A percentile compares a stretch with the other conserved stretches of the same genome.
Evolutionary conservation across 2,329 filamentous ascomycete species (phyloP).

Genomic region (Fusarium sp.): DNA sequence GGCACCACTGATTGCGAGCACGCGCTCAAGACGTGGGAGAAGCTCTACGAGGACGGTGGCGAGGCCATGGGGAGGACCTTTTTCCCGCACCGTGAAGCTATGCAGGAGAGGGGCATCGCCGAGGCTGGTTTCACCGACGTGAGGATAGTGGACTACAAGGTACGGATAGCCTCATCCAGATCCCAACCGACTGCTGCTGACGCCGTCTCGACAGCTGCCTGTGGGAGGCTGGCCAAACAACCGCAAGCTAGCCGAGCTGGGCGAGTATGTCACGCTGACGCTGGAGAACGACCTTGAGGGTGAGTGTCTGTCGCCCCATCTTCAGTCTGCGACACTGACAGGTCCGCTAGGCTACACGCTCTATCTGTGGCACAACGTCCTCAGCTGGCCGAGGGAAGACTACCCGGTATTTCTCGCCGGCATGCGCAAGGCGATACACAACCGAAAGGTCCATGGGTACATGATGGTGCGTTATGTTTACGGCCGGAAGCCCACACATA

Average conservation of each 20-base stretch:
- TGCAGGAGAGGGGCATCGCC: conserved; percentile 26
- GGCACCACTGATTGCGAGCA: conserved; percentile 27
- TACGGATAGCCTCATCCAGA: neutral
- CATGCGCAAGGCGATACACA: conserved; percentile 24
- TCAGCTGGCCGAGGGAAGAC: conserved; percentile 34
- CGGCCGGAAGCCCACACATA: conserved; percentile 23
- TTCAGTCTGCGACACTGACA: neutral
- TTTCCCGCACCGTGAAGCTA: conserved; percentile 27
- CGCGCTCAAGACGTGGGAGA: conserved; percentile 16
- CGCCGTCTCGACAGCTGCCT: conserved; percentile 19
- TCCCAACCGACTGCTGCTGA: neutral
- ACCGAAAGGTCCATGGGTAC: conserved; percentile 32
- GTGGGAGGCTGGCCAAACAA: conserved; percentile 39
- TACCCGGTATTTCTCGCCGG: conserved; percentile 29
- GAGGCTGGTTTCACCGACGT: conserved; percentile 37
- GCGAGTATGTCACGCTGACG: conserved; percentile 34
- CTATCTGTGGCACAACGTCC: conserved; percentile 32
- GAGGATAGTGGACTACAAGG: conserved; percentile 33
- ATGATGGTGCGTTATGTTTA: conserved; percentile 38
- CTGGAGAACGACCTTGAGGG: conserved; percentile 39
- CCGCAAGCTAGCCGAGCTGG: conserved; percentile 31
- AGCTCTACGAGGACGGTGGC: conserved; percentile 24
- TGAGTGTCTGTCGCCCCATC: neutral
- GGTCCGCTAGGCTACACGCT: conserved; percentile 25
- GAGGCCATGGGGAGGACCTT: conserved; percentile 14